Percentiles rank a stretch among this genome's conserved stretches.
phyloP scores from a whole-genome alignment of 2,329 filamentous ascomycete genomes.

The Trichoderma cornu-damae region DNA sequence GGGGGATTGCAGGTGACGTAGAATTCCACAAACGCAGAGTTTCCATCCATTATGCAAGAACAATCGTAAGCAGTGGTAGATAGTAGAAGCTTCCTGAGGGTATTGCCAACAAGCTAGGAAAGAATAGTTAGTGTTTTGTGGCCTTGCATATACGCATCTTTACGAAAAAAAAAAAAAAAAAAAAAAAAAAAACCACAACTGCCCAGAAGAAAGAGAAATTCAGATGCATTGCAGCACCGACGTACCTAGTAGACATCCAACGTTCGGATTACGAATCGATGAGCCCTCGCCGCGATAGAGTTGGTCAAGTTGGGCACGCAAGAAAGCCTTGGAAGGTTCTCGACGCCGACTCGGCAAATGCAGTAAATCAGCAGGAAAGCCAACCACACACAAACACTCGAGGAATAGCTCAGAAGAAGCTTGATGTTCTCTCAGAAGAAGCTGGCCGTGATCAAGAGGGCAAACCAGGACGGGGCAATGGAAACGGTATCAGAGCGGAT shows the following conservation, averaged over 20 bases:
- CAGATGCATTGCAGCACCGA: neutral
- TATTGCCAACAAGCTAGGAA: neutral
- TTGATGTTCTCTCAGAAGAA: neutral
- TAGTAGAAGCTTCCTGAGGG: neutral
- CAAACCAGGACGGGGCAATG: neutral
- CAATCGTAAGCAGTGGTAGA: neutral
- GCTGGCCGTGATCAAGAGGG: too few relatives aligned
- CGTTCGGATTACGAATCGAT: neutral
- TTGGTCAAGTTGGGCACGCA: neutral
- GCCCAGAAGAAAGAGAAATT: neutral
- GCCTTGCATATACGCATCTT: too few relatives aligned
- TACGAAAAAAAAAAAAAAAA: neutral
- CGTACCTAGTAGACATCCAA: neutral
- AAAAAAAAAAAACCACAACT: neutral
- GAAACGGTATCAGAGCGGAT: neutral
- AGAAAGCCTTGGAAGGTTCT: neutral
- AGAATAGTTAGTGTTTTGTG: neutral
- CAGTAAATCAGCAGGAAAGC: neutral
- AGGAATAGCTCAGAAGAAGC: neutral
- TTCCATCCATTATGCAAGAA: neutral
- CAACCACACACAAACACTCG: neutral
- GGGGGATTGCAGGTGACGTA: conserved; percentile 35
- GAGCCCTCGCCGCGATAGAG: too few relatives aligned
- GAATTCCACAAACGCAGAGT: conserved; percentile 27
- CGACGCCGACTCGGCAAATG: neutral